Base-by-base conservation (phyloP, 2,329 filamentous ascomycete species). In the Tolypocladium tropicale region DNA sequence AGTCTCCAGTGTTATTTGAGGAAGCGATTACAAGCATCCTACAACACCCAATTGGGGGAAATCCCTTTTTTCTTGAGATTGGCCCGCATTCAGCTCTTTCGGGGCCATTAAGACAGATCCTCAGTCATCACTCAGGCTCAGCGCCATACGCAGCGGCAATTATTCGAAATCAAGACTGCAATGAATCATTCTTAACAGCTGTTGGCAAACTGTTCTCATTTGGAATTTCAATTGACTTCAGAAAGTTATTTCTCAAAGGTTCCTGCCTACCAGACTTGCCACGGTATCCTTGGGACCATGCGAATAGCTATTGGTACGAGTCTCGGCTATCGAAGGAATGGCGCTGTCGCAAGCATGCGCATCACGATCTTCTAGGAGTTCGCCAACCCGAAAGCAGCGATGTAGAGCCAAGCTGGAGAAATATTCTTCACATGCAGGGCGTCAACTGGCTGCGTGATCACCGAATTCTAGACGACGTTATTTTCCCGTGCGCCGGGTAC, bases 371-470 rank as follows among this genome's bases (percentile, higher is more conserved):
- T 33, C 32, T 33, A 33, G 32, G 32, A 33, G 32, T 33, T 33
- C 32, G 32, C 32, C 32, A 33, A 33, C 32, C 32, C 32, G 32
- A 33, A 33, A 33, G 32, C 32, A 33, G 32, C 32, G 32, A 33
- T 33, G 11, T 33, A 33, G 32, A 33, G 32, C 32, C 32, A 33
- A 33, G 32, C 32, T 68, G 58, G 56, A 50, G 64, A 0, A 66
- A 67, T n/a, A 1, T 63, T 1, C 41, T 68, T 7, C 54, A 55
- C 6, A 1, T 65, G 0, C 55, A 59, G 1, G 32, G 62, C 25
- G 55, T 32, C 3, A 67, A 77, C 21, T 78, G 78, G 54, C 64
- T 75, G 0, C 64, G 73, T 21, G 74, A 77, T 55, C 76, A 78
- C 65, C 57, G 63, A 10, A 72, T 77, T 65, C 67, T 71, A 41